Percentiles rank a stretch among this genome's conserved stretches.
Evolutionary conservation across 345 rosid genomes (phyloP).

Genomic region (Eucalyptus marginata): DNA sequence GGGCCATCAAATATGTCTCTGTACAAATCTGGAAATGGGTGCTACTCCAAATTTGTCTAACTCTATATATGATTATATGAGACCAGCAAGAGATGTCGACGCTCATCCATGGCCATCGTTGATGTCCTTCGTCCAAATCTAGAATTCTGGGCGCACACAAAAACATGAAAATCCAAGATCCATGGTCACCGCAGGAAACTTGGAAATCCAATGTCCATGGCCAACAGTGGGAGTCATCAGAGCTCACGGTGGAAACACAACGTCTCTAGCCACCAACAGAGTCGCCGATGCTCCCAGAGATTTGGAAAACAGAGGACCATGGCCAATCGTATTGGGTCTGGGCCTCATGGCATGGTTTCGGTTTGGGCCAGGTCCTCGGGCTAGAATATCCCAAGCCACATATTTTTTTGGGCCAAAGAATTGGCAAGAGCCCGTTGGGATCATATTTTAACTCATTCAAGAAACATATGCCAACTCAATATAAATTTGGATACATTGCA

Average conservation of each 20-base stretch:
- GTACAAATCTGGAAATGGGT: not conserved
- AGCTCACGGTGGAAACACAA: too few species aligned
- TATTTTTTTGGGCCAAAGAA: not conserved
- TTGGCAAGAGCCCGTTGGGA: accelerated
- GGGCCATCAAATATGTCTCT: not conserved
- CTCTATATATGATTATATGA: not conserved
- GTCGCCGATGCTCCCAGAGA: too few species aligned
- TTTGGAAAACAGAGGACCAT: too few species aligned
- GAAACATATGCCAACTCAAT: not conserved
- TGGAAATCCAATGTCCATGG: not conserved
- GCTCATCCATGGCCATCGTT: too few species aligned
- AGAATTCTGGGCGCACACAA: too few species aligned
- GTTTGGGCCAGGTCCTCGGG: too few species aligned
- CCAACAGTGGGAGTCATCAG: not conserved
- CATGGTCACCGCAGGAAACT: not conserved
- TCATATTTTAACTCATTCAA: not conserved
- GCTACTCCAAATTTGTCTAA: not conserved
- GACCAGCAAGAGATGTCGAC: not conserved
- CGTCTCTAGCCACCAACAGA: too few species aligned
- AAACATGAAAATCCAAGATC: not conserved
- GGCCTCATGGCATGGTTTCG: too few species aligned
- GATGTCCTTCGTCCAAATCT: too few species aligned
- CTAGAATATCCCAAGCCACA: too few species aligned
- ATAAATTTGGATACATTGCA: not conserved
- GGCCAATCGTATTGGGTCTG: too few species aligned